These are phyloP conservation scores for Endogone sp. DNA, from an alignment of 192 early-diverging fungal species.

Conservation along the genomic window DNA sequence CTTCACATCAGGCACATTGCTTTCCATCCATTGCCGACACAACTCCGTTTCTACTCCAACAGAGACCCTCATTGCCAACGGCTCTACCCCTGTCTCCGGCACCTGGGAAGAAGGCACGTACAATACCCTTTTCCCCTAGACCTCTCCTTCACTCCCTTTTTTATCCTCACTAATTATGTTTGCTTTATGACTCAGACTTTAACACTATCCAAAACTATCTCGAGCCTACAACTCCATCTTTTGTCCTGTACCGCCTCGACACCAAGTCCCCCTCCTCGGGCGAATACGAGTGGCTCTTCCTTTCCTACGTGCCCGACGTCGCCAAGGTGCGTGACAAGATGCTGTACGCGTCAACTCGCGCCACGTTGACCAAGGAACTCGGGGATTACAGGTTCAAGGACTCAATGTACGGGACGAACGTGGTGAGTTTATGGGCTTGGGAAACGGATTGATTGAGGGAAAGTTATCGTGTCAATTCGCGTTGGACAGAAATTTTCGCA, in stretches of 20 bases:
- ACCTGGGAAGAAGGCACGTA: constrained; percentile 41
- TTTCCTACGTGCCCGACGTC: constrained; percentile 77
- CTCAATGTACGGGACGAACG: constrained; percentile 72
- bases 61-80: constrained; percentile 34
- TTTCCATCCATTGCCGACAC: background rate
- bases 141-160: background rate
- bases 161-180: background rate
- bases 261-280: constrained; percentile 22
- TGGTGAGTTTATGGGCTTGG: constrained; percentile 29
- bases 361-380: constrained; percentile 71
- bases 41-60: background rate
- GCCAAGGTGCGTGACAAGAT: constrained; percentile 88
- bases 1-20: background rate
- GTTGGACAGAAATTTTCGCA: background rate
- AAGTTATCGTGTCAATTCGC: background rate
- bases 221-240: constrained; percentile 52
- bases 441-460: background rate
- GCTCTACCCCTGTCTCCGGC: constrained; percentile 16
- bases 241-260: constrained; percentile 64
- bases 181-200: constrained; percentile 41
- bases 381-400: constrained; percentile 83
- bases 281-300: constrained; percentile 66
- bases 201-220: constrained; percentile 42
- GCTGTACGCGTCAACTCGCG: constrained; percentile 87
- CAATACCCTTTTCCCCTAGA: background rate